These are phyloP conservation scores for Penicillium sp. DNA, from an alignment of 2,329 filamentous ascomycete genomes.

Conservation along the genomic window DNA sequence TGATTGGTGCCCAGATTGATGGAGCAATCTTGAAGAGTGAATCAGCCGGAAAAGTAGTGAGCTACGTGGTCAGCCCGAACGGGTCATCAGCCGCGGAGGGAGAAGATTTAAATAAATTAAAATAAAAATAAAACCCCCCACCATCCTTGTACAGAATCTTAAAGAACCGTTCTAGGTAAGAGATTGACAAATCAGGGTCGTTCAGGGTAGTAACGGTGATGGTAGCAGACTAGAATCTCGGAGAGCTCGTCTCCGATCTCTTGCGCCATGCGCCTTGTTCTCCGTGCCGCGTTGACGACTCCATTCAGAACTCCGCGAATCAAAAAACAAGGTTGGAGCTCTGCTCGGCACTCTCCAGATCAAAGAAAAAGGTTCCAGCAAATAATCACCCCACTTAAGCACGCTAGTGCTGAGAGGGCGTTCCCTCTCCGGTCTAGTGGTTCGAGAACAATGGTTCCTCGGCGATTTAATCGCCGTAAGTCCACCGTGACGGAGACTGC, in stretches of 20 bases:
- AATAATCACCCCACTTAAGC: slow-evolving; percentile 6
- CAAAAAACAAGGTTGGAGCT: slow-evolving; percentile 12
- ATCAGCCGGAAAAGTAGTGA: background rate
- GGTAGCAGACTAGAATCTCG: slow-evolving; percentile 9
- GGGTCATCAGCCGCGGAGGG: background rate
- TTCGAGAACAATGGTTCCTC: background rate
- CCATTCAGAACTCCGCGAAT: background rate
- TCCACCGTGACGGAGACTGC: background rate
- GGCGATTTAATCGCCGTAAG: background rate
- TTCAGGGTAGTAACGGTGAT: slow-evolving; percentile 16
- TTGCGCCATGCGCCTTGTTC: background rate
- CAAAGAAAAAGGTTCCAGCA: slow-evolving; percentile 5
- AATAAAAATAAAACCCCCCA: too few relatives aligned
- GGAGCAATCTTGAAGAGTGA: background rate
- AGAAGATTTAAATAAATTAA: background rate
- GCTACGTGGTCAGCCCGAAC: background rate
- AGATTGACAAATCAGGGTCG: slow-evolving; percentile 11
- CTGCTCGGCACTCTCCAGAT: slow-evolving; percentile 16
- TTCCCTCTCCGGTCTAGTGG: background rate
- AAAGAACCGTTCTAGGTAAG: background rate
- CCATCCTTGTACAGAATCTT: background rate
- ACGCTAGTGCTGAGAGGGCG: background rate
- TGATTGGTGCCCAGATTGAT: slow-evolving; percentile 5
- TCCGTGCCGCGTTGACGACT: background rate
- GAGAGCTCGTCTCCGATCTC: slow-evolving; percentile 11